Percentiles rank a stretch among this genome's conserved stretches.
Evolutionary conservation across 176 grass and related monocot genomes (phyloP).

Genomic region (Aegilops tauschii): DNA sequence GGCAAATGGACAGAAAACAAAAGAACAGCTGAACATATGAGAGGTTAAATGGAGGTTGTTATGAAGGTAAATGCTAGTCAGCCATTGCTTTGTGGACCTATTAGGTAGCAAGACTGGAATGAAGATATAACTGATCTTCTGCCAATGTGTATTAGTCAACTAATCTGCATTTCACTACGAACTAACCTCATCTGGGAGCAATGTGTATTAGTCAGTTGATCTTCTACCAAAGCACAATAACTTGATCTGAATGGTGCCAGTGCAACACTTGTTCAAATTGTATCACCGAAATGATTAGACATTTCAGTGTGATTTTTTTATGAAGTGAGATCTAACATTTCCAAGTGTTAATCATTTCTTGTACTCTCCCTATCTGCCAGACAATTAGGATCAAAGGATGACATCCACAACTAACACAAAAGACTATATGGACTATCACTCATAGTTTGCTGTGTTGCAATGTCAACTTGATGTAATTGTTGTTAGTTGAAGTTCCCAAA

Average conservation of each 20-base stretch:
- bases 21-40: neutral
- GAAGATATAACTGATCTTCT: neutral
- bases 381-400: slow-evolving; percentile 10
- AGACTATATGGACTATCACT: slow-evolving; percentile 3
- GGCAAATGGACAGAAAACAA: slow-evolving; percentile 12
- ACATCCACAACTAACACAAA: neutral
- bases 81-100: slow-evolving; percentile 3
- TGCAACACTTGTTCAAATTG: slow-evolving; percentile 17
- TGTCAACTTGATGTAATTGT: neutral
- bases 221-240: slow-evolving; percentile 13
- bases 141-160: too few species aligned
- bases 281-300: slow-evolving; percentile 11
- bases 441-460: neutral
- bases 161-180: neutral
- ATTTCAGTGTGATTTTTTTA: neutral
- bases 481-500: neutral
- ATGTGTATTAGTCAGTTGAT: neutral
- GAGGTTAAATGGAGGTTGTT: neutral
- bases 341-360: neutral
- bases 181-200: neutral
- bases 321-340: slow-evolving; percentile 5
- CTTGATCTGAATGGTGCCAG: neutral
- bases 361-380: neutral
- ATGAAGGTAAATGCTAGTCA: neutral
- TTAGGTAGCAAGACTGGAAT: slow-evolving; percentile 20